Evolutionary conservation across 2,329 filamentous ascomycete genomes (phyloP).

Genomic region (Talaromyces sp.): DNA sequence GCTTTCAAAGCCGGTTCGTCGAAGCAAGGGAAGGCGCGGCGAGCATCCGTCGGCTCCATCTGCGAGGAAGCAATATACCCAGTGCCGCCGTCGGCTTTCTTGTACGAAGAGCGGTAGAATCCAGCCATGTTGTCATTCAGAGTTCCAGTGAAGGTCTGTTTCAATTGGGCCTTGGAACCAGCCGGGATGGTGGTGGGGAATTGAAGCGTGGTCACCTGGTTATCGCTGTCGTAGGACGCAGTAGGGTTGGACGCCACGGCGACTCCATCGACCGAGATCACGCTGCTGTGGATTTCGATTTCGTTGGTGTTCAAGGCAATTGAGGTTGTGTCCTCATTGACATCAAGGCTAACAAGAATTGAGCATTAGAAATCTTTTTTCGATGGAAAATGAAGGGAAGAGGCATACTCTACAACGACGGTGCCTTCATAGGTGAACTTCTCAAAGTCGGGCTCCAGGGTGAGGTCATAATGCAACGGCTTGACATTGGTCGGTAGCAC

Average conservation of each 20-base stretch:
- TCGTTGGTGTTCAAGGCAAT: slow-evolving; percentile 86
- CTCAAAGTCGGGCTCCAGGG: slow-evolving; percentile 83
- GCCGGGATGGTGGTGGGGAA: slow-evolving; percentile 69
- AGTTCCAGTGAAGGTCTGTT: slow-evolving; percentile 70
- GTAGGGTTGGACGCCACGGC: slow-evolving; percentile 58
- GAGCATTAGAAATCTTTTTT: slow-evolving; percentile 10
- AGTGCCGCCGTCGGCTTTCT: slow-evolving; percentile 69
- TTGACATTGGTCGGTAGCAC: slow-evolving; percentile 88
- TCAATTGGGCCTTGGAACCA: slow-evolving; percentile 71
- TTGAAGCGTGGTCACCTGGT: slow-evolving; percentile 74
- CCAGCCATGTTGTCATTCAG: slow-evolving; percentile 96
- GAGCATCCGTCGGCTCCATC: slow-evolving; percentile 94
- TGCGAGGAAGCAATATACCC: slow-evolving; percentile 86
- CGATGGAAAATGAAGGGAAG: neutral
- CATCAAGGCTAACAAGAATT: slow-evolving; percentile 57
- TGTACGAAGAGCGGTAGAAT: slow-evolving; percentile 95
- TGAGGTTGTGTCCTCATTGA: slow-evolving; percentile 75
- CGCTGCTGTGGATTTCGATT: slow-evolving; percentile 72
- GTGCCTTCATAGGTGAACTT: slow-evolving; percentile 82
- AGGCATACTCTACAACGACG: slow-evolving; percentile 68
- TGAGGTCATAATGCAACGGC: slow-evolving; percentile 86
- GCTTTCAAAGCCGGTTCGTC: slow-evolving; percentile 94
- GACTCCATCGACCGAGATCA: slow-evolving; percentile 56
- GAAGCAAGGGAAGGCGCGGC: slow-evolving; percentile 91
- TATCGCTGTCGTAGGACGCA: slow-evolving; percentile 69